Evolutionary conservation across 2,329 filamentous ascomycete species (phyloP), one percentile per base, ranked within the genome.

Genomic region (Cladophialophora yegresii): DNA sequence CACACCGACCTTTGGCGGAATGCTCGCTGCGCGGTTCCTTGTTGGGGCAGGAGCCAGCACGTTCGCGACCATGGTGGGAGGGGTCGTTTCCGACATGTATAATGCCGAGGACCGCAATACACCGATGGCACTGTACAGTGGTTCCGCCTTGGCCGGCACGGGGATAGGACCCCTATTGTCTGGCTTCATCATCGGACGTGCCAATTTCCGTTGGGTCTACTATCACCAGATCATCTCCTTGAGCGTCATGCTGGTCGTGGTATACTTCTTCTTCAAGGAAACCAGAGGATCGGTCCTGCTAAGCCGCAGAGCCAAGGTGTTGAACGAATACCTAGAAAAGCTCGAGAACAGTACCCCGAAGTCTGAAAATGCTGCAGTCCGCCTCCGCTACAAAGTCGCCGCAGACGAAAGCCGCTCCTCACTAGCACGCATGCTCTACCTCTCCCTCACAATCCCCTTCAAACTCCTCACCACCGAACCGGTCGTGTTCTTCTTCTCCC

Each of bases 21-120:
- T 96, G 84, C 75, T 96, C 0, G 67, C 69, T 16, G 85, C 87
- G 0, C 85, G 93, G 0, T 90, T 96, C 73, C 82, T 95, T 54
- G 84, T 87, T 9, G 93, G 93, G 1, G 85, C 87, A n/a, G 90
- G 90, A 6, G 88, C 57, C 26, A 79, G 77, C 74, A 87, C 84
- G 0, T 96, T 96, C 73, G 92, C 89, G 51, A 95, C 91, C 23
- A 93, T 96, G 83, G 89, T 96, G 0, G 93, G 93, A n/a, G 93
- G 93, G 3, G 90, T 97, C 3, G 89, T 97, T 47, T 89, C 89
- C 57, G 93, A 97, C 73, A 85, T 96, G 64, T 96, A 92, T 78
- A 85, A 88, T 54, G 86, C 90, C 9, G 80, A 90, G 64, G 87
- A 90, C 51, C 83, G 93, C 36, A 96, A 97, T 71, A 92, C 89